Evolutionary conservation across 805 yeast genomes (phyloP), one percentile per base, ranked within the genome.

Genomic region (Helenozyma rhizophorensis): DNA sequence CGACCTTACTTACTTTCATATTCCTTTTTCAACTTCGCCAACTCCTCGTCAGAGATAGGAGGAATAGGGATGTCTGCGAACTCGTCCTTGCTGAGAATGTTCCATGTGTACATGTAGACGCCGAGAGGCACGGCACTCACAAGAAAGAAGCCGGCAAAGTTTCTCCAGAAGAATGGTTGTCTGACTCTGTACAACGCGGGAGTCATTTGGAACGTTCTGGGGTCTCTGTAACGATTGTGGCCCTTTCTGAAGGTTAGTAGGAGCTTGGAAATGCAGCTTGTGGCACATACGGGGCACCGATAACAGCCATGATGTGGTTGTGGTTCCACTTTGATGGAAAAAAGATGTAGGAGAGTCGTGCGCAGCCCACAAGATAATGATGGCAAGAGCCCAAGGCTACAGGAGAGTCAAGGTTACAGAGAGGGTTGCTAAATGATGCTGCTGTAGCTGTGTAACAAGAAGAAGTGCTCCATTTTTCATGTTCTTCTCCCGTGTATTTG

Each of bases 41-140:
- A 68, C 54, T 87, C 93, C 33, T 72, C 79, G 40, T 83, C 93
- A 24, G 81, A 72, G 38, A 90, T 71, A 13, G 97, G 97, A 29
- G 98, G 98, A 45, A 90, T 79, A 25, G 97, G 97, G 47, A 90
- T 86, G 55, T 89, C 96, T 28, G 72, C 77, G 56, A 90, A 87
- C 43, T 90, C 95, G 53, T 88, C 96, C 51, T 69, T 69, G 44
- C 76, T 77, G 48, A 84, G 65, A 51, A 76, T 72, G 44, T 74
- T 63, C 70, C 76, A 80, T 0, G 95, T 81, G 47, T 62, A 72
- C 43, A 58, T 43, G 58, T 78, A 89, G 17, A 87, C 81, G 27
- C 84, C 78, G 9, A 74, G 65, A 5, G 93, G 80, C 32, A 86
- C 61, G n/a, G 81, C 72, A 4, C 78, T 60, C 14, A 86, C 64